Percentiles rank a stretch among this genome's conserved stretches.
Conservation (phyloP, 1,284 basidiomycete genomes). For the Apiotrichum montevideense region DNA sequence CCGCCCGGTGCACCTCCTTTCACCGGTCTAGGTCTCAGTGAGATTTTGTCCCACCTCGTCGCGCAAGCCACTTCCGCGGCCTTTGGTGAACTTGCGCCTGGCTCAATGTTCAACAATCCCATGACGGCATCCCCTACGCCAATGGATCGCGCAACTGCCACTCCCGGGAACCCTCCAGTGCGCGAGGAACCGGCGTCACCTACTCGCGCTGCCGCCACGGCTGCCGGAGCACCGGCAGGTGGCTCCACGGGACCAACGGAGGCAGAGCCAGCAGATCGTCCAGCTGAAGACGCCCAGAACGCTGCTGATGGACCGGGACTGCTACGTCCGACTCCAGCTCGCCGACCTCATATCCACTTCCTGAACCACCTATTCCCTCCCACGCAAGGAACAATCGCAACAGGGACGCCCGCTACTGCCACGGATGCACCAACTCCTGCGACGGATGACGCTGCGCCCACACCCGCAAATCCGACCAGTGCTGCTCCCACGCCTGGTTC, state of each 20-base stretch:
- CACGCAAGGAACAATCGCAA: too few relatives aligned
- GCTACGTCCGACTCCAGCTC: conserved; percentile 11
- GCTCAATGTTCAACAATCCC: conserved; percentile 12
- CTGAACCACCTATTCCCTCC: neutral
- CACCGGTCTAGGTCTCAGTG: neutral
- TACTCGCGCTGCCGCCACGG: too few relatives aligned
- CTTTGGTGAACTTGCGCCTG: neutral
- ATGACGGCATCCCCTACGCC: conserved; percentile 22
- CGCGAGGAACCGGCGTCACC: neutral
- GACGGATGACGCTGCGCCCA: too few relatives aligned
- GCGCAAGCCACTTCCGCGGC: neutral
- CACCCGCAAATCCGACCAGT: too few relatives aligned
- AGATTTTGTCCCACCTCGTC: neutral
- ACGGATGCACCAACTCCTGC: too few relatives aligned
- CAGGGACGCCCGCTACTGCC: too few relatives aligned
- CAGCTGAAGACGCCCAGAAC: neutral
- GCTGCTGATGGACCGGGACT: neutral
- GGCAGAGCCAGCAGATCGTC: too few relatives aligned
- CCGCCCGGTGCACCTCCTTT: neutral
- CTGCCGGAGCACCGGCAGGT: too few relatives aligned
- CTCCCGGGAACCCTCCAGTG: neutral
- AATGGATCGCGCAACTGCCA: conserved; percentile 11
- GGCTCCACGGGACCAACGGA: too few relatives aligned
- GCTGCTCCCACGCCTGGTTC: too few relatives aligned
- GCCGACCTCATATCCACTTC: conserved; percentile 12